Conservation (phyloP, 176 grass and related monocot genomes). For the Aegilops longissima region DNA sequence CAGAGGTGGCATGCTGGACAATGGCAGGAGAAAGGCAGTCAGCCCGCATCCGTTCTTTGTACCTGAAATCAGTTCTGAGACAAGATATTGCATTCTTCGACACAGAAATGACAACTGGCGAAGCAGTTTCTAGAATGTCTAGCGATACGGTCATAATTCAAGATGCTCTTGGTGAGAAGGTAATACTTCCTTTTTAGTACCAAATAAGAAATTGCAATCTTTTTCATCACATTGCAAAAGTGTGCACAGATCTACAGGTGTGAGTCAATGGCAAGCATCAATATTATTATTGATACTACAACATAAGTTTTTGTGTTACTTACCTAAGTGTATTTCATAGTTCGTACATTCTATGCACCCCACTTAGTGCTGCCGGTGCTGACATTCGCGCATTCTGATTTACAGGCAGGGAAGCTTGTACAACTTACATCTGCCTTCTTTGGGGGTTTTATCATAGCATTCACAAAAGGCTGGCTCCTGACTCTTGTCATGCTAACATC, state of each 20-base stretch:
- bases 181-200: constrained; percentile 21
- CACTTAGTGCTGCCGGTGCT: not conserved
- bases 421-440: constrained; percentile 49
- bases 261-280: not conserved
- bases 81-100: constrained; percentile 66
- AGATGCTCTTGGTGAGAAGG: constrained; percentile 62
- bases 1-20: constrained; percentile 70
- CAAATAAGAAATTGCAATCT: not conserved
- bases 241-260: not conserved
- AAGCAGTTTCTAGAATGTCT: constrained; percentile 55
- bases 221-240: not conserved
- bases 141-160: constrained; percentile 51
- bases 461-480: constrained; percentile 74
- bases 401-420: constrained; percentile 73
- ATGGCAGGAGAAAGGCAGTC: constrained; percentile 56
- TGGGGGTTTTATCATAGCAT: constrained; percentile 72
- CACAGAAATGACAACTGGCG: constrained; percentile 58
- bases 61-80: constrained; percentile 48
- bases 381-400: constrained; percentile 3
- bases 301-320: not conserved
- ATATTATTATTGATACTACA: not conserved
- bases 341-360: not conserved
- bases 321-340: not conserved
- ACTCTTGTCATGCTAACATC: constrained; percentile 73
- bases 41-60: constrained; percentile 50